Evolutionary conservation across 2,329 filamentous ascomycete species (phyloP), one percentile per base, ranked within the genome.

Genomic region (Fusarium mundagurra): DNA sequence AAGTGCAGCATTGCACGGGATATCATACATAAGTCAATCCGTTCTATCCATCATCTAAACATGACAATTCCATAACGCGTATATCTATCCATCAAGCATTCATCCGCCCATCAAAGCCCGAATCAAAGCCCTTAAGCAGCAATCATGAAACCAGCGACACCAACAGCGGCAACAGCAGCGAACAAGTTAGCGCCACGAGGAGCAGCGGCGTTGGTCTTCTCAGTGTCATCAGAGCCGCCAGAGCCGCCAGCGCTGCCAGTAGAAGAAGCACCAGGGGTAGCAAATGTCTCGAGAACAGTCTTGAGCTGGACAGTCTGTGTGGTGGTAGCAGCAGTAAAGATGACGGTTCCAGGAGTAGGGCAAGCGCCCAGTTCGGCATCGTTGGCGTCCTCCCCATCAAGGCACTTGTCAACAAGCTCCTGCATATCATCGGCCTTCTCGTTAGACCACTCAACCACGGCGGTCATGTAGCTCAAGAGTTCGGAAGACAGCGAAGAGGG

Each of bases 381-480:
- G 3, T 44, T 38, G 27, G 20, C 22, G 3, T 70, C 59, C 5
- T 58, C 64, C 31, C 43, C 62, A 6, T 55, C 17, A n/a, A 53
- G 31, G 9, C 71, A 74, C n/a, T 69, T 59, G 33, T 58, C 34
- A 14, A 38, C 14, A 6, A 74, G 27, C n/a, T 64, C 24, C 24
- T 61, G 14, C 9, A 73, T 18, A 5, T 71, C 66, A 3, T 51
- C 55, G 1, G 44, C 33, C 20, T 61, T 61, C 14, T 71, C 64
- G 6, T 39, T 31, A 7, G 41, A 20, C 55, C 68, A 74, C 18
- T 64, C 27, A 9, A 34, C 36, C n/a, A 72, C 12, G 11, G 24
- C 36, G 8, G 71, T 74, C n/a, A 74, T 34, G n/a, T 72, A 74
- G 14, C 41, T 50, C 62, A 74, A 50, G 27, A 74, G n/a, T 4